Conservation (phyloP, 805 yeast species). For the Myxozyma lipomycoides region DNA sequence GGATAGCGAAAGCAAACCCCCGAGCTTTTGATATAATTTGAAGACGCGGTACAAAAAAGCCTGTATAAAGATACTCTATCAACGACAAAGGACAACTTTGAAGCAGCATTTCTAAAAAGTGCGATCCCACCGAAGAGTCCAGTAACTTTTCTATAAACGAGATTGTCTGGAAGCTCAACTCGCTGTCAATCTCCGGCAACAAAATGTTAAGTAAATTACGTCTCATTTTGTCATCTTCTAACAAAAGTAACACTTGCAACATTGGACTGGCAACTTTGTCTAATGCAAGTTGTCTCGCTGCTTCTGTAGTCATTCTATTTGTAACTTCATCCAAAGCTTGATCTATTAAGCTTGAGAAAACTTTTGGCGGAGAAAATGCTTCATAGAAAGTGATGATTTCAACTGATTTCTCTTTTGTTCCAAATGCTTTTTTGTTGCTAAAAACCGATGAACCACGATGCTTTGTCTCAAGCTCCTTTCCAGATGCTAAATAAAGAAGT, state of each 20-base stretch:
- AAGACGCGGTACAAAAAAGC: conserved; percentile 71
- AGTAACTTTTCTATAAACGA: conserved; percentile 77
- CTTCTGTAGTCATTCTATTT: conserved; percentile 40
- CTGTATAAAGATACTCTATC: conserved; percentile 62
- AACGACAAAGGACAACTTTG: conserved; percentile 62
- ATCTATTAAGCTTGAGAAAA: conserved; percentile 47
- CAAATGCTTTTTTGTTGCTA: conserved; percentile 13
- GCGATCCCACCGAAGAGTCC: conserved; percentile 89
- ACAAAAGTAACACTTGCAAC: conserved; percentile 66
- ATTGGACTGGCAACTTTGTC: conserved; percentile 86
- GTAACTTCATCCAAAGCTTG: conserved; percentile 46
- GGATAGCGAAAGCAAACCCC: conserved; percentile 78
- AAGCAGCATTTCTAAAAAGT: conserved; percentile 73
- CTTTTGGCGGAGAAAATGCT: conserved; percentile 10
- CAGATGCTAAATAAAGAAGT: conserved; percentile 65
- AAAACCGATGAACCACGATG: conserved; percentile 4
- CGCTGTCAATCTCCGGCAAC: conserved; percentile 13
- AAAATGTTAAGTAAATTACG: conserved; percentile 9
- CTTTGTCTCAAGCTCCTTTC: conserved; percentile 55
- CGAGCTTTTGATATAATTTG: conserved; percentile 72
- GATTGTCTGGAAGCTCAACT: conserved; percentile 29
- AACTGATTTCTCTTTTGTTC: conserved; percentile 1
- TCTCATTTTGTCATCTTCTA: conserved; percentile 70
- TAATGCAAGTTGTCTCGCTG: conserved; percentile 69
- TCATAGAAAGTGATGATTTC: not conserved